Evolutionary conservation across 352 stramenopile genomes (phyloP).

Genomic region (Pseudoperonospora humuli): DNA sequence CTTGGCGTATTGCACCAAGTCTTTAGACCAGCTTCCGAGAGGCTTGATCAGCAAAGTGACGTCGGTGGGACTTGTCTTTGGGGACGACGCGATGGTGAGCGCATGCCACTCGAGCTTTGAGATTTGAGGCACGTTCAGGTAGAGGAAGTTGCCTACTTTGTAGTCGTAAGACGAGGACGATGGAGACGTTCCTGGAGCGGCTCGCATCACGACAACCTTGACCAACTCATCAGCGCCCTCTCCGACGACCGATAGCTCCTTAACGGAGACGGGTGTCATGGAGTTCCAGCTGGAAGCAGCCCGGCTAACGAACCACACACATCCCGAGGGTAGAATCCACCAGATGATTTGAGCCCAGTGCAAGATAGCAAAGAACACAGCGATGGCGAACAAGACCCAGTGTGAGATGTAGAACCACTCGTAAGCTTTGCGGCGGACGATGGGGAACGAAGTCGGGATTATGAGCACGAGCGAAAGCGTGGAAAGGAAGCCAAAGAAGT

Average conservation of each 20-base stretch:
- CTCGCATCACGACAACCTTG: constrained; percentile 39
- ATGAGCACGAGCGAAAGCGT: constrained; percentile 43
- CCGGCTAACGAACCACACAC: constrained; percentile 49
- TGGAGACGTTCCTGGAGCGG: constrained; percentile 25
- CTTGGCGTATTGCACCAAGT: constrained; percentile 35
- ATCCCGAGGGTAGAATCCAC: constrained; percentile 42
- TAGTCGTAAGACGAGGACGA: constrained; percentile 30
- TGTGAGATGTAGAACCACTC: constrained; percentile 56
- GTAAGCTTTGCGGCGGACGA: constrained; percentile 46
- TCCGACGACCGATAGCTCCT: constrained; percentile 27
- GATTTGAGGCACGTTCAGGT: constrained; percentile 43
- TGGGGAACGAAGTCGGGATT: constrained; percentile 43
- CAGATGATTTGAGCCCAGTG: constrained; percentile 54
- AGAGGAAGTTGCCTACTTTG: constrained; percentile 48
- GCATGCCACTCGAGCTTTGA: constrained; percentile 55
- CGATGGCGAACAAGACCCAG: constrained; percentile 44
- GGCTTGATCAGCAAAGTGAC: constrained; percentile 45
- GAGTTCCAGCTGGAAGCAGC: constrained; percentile 38
- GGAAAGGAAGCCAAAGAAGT: constrained; percentile 47
- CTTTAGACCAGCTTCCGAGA: constrained; percentile 38
- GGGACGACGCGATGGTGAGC: constrained; percentile 46
- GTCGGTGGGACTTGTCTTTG: constrained; percentile 28
- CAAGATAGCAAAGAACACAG: constrained; percentile 47
- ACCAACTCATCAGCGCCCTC: constrained; percentile 29
- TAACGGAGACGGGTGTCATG: constrained; percentile 31